These are phyloP conservation scores for Aspergillus clavatus DNA, from an alignment of 2,329 filamentous ascomycete genomes.

Conservation along the genomic window DNA sequence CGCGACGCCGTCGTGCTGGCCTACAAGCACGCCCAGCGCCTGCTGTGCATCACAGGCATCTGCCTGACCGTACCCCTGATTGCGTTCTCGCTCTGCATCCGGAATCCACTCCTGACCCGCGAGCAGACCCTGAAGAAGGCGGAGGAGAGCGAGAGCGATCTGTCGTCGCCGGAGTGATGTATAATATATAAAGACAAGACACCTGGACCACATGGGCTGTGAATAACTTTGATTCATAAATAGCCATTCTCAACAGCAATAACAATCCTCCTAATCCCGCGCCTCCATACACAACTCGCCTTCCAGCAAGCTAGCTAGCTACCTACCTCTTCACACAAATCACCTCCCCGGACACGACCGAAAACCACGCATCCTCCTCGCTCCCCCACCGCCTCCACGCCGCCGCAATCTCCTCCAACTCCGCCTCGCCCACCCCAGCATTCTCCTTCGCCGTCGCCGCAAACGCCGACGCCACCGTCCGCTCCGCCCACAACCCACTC, in stretches of 20 bases:
- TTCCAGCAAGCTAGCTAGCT: no score
- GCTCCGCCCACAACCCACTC: constrained; percentile 26
- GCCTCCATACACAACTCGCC: not conserved
- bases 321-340: constrained; percentile 45
- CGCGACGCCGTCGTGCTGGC: constrained; percentile 42
- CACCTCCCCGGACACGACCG: constrained; percentile 29
- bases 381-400: constrained; percentile 29
- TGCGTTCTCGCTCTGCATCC: constrained; percentile 42
- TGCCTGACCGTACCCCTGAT: constrained; percentile 46
- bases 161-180: not conserved
- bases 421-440: constrained; percentile 23
- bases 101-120: constrained; percentile 44
- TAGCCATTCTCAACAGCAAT: no score
- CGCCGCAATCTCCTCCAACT: constrained; percentile 25
- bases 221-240: not conserved
- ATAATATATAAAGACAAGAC: not conserved
- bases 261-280: not conserved
- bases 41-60: constrained; percentile 50
- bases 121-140: constrained; percentile 33
- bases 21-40: constrained; percentile 44
- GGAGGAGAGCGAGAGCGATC: not conserved
- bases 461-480: constrained; percentile 21
- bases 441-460: constrained; percentile 24
- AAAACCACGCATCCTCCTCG: constrained; percentile 31
- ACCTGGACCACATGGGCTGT: not conserved